Evolutionary conservation across 1,284 basidiomycete genomes (phyloP).

Genomic region (Cutaneotrichosporon cavernicola): DNA sequence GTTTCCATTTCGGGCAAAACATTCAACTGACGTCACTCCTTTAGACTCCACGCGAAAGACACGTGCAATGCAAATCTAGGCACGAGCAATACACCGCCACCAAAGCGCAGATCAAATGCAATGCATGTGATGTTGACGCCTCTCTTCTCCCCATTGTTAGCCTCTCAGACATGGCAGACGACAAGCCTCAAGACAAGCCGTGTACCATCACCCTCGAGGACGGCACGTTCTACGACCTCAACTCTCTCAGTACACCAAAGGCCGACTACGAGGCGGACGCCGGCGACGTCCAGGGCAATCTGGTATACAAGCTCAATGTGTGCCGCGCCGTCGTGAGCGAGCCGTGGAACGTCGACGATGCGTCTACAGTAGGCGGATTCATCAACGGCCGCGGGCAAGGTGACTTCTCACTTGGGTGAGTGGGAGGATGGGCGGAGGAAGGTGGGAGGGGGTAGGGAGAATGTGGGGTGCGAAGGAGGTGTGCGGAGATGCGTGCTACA

Average conservation of each 20-base stretch:
- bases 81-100: no score
- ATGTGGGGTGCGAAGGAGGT: background rate
- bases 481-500: conserved; percentile 15
- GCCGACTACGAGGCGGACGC: conserved; percentile 41
- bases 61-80: no score
- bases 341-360: conserved; percentile 46
- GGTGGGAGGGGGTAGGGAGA: background rate
- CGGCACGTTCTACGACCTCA: conserved; percentile 51
- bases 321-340: conserved; percentile 49
- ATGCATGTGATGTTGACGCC: background rate
- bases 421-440: background rate
- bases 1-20: no score
- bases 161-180: conserved; percentile 3
- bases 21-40: no score
- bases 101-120: no score
- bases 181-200: conserved; percentile 7
- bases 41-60: no score
- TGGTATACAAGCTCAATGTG: conserved; percentile 49
- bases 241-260: conserved; percentile 35
- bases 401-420: conserved; percentile 46
- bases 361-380: conserved; percentile 45
- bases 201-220: conserved; percentile 48
- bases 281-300: conserved; percentile 15
- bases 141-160: background rate
- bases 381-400: conserved; percentile 33